These are phyloP conservation scores for Pleurotus salmoneostramineus DNA, from an alignment of 768 basidiomycete species.

Conservation along the genomic window DNA sequence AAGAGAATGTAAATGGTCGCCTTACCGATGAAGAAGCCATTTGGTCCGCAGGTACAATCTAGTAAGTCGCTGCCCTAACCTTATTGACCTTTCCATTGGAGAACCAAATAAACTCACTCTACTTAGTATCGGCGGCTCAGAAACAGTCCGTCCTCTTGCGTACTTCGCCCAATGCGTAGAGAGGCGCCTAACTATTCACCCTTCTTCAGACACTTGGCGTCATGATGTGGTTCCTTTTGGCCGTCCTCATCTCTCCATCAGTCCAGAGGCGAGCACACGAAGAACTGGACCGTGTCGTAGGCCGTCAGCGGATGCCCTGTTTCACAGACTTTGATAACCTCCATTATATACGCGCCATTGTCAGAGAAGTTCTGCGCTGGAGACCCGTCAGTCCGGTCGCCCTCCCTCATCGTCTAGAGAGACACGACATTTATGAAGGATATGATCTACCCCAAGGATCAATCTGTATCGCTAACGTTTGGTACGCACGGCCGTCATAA, in stretches of 20 bases:
- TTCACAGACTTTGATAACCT: conserved; percentile 29
- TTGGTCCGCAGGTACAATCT: not conserved
- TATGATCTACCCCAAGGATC: conserved; percentile 40
- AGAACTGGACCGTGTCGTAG: conserved; percentile 33
- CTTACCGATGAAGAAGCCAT: not conserved
- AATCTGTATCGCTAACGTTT: conserved; percentile 29
- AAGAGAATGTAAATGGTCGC: not conserved
- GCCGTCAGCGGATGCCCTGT: conserved; percentile 28
- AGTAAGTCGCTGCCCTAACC: not conserved
- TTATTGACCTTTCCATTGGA: not conserved
- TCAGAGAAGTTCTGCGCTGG: conserved; percentile 34
- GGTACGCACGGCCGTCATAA: conserved; percentile 17
- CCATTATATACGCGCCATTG: conserved; percentile 32
- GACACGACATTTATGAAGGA: conserved; percentile 43
- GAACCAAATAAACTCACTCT: not conserved
- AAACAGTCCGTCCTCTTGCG: not conserved
- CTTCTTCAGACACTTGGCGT: not conserved
- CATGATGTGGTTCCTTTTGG: conserved; percentile 25
- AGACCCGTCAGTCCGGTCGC: conserved; percentile 25
- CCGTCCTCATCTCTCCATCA: conserved; percentile 36
- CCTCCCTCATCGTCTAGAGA: conserved; percentile 25
- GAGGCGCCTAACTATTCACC: not conserved
- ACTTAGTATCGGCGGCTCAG: not conserved
- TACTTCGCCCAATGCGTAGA: not conserved
- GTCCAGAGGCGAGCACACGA: conserved; percentile 29